These are phyloP conservation scores for Aurantiochytrium sp. DNA, from an alignment of 108 stramenopile species.

Conservation along the genomic window DNA sequence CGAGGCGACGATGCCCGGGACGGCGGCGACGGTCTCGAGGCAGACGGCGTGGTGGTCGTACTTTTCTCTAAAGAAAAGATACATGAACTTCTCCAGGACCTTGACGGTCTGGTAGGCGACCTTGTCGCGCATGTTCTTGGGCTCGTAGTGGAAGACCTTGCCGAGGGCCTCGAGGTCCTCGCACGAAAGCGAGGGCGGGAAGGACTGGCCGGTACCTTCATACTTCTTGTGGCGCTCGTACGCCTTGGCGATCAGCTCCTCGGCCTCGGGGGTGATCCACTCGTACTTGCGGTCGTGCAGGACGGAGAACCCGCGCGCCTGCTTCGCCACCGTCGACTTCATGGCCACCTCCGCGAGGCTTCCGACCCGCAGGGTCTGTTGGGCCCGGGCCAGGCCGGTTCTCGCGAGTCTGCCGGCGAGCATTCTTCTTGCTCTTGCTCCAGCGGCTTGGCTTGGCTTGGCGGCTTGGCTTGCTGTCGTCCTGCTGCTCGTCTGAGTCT, in stretches of 20 bases:
- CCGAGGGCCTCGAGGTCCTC: background rate
- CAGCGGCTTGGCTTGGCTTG: too few species aligned
- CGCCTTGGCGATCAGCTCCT: background rate
- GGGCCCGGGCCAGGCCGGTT: too few species aligned
- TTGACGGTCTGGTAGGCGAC: background rate
- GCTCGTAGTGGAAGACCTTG: background rate
- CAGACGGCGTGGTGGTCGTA: slow-evolving; percentile 66
- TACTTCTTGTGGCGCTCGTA: background rate
- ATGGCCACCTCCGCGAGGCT: background rate
- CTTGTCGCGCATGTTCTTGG: slow-evolving; percentile 17
- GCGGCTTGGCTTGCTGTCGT: too few species aligned
- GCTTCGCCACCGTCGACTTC: background rate
- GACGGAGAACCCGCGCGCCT: background rate
- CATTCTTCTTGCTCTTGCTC: too few species aligned
- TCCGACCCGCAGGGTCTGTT: too few species aligned
- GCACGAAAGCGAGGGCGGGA: background rate
- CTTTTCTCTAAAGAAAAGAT: slow-evolving; percentile 10
- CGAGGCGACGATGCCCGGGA: slow-evolving; percentile 75
- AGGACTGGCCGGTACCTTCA: background rate
- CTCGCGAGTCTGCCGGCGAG: too few species aligned
- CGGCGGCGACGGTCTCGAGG: slow-evolving; percentile 82
- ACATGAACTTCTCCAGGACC: slow-evolving; percentile 55
- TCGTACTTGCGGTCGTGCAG: background rate
- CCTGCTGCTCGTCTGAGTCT: too few species aligned
- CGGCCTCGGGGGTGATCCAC: background rate